Percentiles rank a stretch among this genome's conserved stretches.
Conservation (phyloP, 495 filamentous ascomycete species). For the Aspergillus nanangensis region DNA sequence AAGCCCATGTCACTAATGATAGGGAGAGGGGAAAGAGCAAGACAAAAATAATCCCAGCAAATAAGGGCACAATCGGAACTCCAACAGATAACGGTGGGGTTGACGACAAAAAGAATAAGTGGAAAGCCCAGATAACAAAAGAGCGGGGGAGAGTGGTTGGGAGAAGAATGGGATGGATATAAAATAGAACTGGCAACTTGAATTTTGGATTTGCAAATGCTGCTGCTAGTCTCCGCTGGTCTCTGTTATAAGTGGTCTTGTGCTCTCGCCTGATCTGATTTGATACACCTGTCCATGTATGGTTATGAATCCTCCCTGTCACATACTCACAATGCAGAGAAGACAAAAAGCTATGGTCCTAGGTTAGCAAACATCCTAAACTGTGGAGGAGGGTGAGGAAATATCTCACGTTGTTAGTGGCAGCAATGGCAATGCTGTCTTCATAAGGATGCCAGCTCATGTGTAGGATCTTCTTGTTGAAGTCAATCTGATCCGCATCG, state of each 20-base stretch:
- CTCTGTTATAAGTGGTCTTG: constrained; percentile 10
- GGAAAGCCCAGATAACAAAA: constrained; percentile 12
- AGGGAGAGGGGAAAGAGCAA: constrained; percentile 4
- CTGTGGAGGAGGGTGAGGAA: background rate
- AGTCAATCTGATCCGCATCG: constrained; percentile 98
- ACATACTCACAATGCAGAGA: constrained; percentile 80
- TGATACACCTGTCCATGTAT: constrained; percentile 26
- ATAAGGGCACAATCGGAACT: too few species aligned
- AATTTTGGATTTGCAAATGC: constrained; percentile 15
- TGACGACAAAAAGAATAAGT: background rate
- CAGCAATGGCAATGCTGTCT: constrained; percentile 98
- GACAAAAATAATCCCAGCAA: too few species aligned
- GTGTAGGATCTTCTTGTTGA: constrained; percentile 99
- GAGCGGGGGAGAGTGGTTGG: background rate
- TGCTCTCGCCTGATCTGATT: constrained; percentile 6
- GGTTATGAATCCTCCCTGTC: constrained; percentile 17
- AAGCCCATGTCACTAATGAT: constrained; percentile 10
- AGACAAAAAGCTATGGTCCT: constrained; percentile 76
- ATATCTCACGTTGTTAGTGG: constrained; percentile 90
- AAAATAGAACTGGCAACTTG: constrained; percentile 20
- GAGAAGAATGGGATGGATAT: constrained; percentile 2
- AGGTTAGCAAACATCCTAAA: constrained; percentile 12
- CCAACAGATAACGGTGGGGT: too few species aligned
- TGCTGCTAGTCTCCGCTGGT: constrained; percentile 15
- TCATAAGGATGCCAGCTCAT: constrained; percentile 99